These are phyloP conservation scores for Ogataea ramenticola DNA, from an alignment of 805 yeast species.

Conservation along the genomic window DNA sequence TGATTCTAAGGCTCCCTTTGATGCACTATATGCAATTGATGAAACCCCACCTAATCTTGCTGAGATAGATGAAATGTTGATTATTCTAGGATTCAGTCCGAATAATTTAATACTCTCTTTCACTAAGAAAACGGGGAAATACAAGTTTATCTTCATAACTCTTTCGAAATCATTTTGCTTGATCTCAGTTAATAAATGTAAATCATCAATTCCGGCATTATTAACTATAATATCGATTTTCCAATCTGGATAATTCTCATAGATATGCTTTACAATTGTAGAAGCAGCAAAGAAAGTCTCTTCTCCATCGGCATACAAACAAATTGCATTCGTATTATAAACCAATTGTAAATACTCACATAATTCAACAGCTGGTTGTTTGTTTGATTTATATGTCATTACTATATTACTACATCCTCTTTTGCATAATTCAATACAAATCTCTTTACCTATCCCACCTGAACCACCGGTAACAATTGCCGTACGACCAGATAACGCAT, in stretches of 20 bases:
- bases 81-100: conserved; percentile 8
- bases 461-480: conserved; percentile 30
- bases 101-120: conserved; percentile 6
- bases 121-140: conserved; percentile 5
- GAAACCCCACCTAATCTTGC: conserved; percentile 7
- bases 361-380: conserved; percentile 4
- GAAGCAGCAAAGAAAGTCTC: conserved; percentile 1
- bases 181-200: conserved; percentile 4
- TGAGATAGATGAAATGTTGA: conserved; percentile 7
- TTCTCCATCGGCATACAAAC: conserved; percentile 3
- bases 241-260: too few relatives aligned
- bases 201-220: conserved; percentile 13
- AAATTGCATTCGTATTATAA: conserved; percentile 4
- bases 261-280: conserved; percentile 5
- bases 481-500: conserved; percentile 27
- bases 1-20: conserved; percentile 13
- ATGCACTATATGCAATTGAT: conserved; percentile 7
- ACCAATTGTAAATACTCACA: conserved; percentile 1
- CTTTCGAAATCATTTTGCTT: conserved; percentile 3
- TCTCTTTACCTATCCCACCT: conserved; percentile 28
- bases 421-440: conserved; percentile 29
- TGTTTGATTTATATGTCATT: conserved; percentile 4
- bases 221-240: conserved; percentile 12
- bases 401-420: conserved; percentile 25
- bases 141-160: conserved; percentile 7